Conservation (phyloP, 2,329 filamentous ascomycete genomes). For the Nannizziopsis arthrosporioides region DNA sequence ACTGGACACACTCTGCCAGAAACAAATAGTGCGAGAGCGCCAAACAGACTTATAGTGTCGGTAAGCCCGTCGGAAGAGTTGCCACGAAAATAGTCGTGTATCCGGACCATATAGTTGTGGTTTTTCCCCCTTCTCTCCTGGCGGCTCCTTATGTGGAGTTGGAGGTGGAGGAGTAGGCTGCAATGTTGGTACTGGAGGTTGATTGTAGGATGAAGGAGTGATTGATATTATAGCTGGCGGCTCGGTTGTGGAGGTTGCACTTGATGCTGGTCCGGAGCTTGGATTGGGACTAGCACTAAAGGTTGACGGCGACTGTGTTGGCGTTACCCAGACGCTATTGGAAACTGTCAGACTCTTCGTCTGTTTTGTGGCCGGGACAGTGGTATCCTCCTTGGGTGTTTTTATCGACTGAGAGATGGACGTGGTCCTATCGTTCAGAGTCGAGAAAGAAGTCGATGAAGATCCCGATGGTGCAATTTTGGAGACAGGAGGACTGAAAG, state of each 20-base stretch:
- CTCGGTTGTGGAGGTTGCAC: not conserved
- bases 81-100: too few relatives aligned
- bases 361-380: too few relatives aligned
- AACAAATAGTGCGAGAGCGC: too few relatives aligned
- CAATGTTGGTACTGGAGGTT: not conserved
- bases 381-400: too few relatives aligned
- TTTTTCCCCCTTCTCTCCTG: too few relatives aligned
- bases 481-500: not conserved
- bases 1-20: too few relatives aligned
- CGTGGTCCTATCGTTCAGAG: not conserved
- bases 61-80: too few relatives aligned
- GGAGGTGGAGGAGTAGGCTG: too few relatives aligned
- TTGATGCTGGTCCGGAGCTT: not conserved
- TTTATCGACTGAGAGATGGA: not conserved
- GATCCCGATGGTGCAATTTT: not conserved
- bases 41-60: too few relatives aligned
- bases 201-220: not conserved
- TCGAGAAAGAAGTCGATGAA: not conserved
- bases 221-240: slow-evolving; percentile 2
- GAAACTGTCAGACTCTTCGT: too few relatives aligned
- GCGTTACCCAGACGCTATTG: too few relatives aligned
- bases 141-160: too few relatives aligned
- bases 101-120: not conserved
- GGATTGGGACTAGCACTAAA: slow-evolving; percentile 4
- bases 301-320: not conserved